Base-by-base conservation (phyloP, 1,284 basidiomycete genomes). In the Megacollybia platyphylla region DNA sequence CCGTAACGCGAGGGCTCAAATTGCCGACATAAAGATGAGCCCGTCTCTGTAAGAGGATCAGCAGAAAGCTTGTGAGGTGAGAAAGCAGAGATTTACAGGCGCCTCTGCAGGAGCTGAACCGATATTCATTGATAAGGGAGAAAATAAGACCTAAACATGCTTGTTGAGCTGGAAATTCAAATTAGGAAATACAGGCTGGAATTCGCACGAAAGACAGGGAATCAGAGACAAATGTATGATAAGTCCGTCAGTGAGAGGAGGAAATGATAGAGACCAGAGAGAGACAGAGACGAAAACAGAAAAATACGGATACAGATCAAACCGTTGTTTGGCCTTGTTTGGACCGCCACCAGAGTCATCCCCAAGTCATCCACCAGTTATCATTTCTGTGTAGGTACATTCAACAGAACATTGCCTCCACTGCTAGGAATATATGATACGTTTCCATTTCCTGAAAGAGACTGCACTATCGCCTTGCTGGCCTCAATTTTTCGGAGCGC, bases 11-110 rank as follows among this genome's bases (percentile, higher is more conserved):
- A 47, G 91, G 87, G 52, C 87, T 90, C 59, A 98, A 71, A 64
- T 97, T 97, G 51, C 94, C 94, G 62, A 97, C 88, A 63, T 97
- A 97, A 54, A 97, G 82, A 68, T 97, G 91, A 52, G 92, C 91
- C 54, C 87, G 72, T 63, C 81, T 71, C 83, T 86, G 60, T 49
- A 48, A 34, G 11, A 34, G 15, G 31, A 15, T 34, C 31, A 34
- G 31, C 6, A 11, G 10, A 11, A 7, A 15, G 31, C 10, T 34
- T 34, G 5, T 34, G 31, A 34, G 15, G 7, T 34, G 6, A 34
- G 31, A 35, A 13, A 43, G 40, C 35, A 36, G 41, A 42, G 44
- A 70, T 78, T 55, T 61, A 87, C 83, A 59, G 82, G 79, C 57
- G 82, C 80, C 65, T 86, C 84, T 54, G 80, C 79, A 43, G 72